Evolutionary conservation across 768 basidiomycete genomes (phyloP).

Genomic region (Pleurotus sapidus): DNA sequence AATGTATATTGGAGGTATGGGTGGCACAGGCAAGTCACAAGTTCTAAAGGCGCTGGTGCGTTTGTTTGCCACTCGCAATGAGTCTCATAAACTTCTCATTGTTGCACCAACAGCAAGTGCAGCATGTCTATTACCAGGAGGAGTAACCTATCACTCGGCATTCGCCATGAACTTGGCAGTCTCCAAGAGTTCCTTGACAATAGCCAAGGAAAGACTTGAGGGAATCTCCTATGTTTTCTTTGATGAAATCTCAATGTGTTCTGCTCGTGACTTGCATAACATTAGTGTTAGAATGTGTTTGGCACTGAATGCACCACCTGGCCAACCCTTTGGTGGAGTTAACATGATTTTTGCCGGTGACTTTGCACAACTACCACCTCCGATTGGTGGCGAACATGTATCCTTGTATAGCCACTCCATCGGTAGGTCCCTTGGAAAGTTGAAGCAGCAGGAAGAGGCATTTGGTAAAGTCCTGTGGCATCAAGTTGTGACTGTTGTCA

Average conservation of each 20-base stretch:
- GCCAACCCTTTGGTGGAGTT: constrained; percentile 25
- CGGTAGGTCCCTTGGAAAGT: neutral
- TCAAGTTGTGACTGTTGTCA: constrained; percentile 26
- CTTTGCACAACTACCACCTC: constrained; percentile 30
- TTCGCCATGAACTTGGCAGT: constrained; percentile 2
- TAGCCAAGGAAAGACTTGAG: constrained; percentile 9
- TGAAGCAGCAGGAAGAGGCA: constrained; percentile 13
- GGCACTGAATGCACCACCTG: constrained; percentile 11
- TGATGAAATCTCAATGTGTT: constrained; percentile 42
- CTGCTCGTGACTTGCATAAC: constrained; percentile 25
- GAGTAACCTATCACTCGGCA: constrained; percentile 22
- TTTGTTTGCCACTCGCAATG: constrained; percentile 20
- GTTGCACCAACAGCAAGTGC: constrained; percentile 25
- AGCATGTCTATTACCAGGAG: constrained; percentile 17
- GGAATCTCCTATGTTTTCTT: constrained; percentile 35
- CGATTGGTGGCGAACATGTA: constrained; percentile 14
- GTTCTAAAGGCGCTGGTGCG: constrained; percentile 23
- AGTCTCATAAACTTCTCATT: constrained; percentile 22
- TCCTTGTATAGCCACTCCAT: constrained; percentile 14
- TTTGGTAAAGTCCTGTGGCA: constrained; percentile 29
- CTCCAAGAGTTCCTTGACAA: neutral
- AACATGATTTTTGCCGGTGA: constrained; percentile 33
- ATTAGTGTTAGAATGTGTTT: constrained; percentile 24
- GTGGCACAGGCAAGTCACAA: constrained; percentile 30
- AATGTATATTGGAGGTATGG: constrained; percentile 32